Conservation (phyloP, 495 filamentous ascomycete species). For the Tuber magnatum region DNA sequence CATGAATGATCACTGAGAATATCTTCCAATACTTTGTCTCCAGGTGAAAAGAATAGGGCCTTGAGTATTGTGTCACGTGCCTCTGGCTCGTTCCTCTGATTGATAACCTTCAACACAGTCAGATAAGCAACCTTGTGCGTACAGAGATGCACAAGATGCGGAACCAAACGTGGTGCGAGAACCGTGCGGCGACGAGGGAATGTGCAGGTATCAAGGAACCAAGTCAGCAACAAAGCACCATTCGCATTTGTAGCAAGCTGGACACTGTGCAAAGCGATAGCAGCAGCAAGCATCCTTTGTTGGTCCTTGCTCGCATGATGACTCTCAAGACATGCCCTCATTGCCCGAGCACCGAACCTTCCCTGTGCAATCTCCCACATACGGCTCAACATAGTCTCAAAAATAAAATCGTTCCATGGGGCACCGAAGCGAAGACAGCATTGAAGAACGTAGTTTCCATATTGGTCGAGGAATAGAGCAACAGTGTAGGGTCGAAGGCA, state of each 20-base stretch:
- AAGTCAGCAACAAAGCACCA: constrained; percentile 85
- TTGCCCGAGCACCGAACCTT: constrained; percentile 86
- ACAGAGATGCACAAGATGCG: constrained; percentile 93
- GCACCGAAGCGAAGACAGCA: constrained; percentile 84
- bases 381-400: constrained; percentile 88
- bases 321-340: constrained; percentile 95
- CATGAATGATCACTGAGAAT: constrained; percentile 87
- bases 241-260: constrained; percentile 95
- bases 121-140: constrained; percentile 98
- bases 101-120: constrained; percentile 96
- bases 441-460: constrained; percentile 96
- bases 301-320: constrained; percentile 92
- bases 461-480: constrained; percentile 90
- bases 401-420: constrained; percentile 92
- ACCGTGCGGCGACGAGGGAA: constrained; percentile 89
- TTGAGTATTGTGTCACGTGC: constrained; percentile 87
- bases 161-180: constrained; percentile 83
- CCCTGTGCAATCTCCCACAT: constrained; percentile 95
- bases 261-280: constrained; percentile 91
- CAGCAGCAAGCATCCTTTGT: constrained; percentile 87
- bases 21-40: constrained; percentile 79
- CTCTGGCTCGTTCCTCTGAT: constrained; percentile 89
- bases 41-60: constrained; percentile 87
- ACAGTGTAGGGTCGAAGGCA: constrained; percentile 76
- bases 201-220: constrained; percentile 97